A percentile compares a stretch with the other conserved stretches of the same genome.
Conservation (phyloP, 169 alveolate species). For the Hepatocystis sp. region DNA sequence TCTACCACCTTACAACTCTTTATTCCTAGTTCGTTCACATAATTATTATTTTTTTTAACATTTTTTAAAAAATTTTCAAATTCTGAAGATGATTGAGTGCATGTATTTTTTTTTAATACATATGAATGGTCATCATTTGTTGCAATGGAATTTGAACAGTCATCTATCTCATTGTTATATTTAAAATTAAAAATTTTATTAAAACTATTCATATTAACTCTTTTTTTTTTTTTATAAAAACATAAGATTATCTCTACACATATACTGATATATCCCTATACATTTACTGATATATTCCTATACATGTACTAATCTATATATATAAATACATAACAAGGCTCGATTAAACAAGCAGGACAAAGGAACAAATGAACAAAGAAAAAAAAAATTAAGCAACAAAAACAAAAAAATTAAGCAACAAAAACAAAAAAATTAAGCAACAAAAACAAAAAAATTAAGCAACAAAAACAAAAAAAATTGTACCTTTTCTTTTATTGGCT, state of each 20-base stretch:
- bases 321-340: neutral
- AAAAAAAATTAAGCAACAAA: no score
- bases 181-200: conserved; percentile 15
- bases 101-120: conserved; percentile 13
- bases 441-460: no score
- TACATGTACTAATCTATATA: neutral
- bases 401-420: no score
- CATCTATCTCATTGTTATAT: conserved; percentile 24
- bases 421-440: no score
- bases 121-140: conserved; percentile 8
- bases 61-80: conserved; percentile 4
- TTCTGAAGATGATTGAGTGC: conserved; percentile 6
- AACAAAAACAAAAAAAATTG: no score
- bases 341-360: no score
- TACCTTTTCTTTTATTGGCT: no score
- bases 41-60: conserved; percentile 4
- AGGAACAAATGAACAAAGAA: no score
- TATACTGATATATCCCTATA: neutral
- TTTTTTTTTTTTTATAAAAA: neutral
- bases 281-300: conserved; percentile 1
- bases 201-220: conserved; percentile 35
- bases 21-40: conserved; percentile 7
- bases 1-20: conserved; percentile 9
- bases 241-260: no score
- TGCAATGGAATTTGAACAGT: conserved; percentile 15